Evolutionary conservation across 2,329 filamentous ascomycete genomes (phyloP).

Genomic region (Pleurostoma richardsiae): DNA sequence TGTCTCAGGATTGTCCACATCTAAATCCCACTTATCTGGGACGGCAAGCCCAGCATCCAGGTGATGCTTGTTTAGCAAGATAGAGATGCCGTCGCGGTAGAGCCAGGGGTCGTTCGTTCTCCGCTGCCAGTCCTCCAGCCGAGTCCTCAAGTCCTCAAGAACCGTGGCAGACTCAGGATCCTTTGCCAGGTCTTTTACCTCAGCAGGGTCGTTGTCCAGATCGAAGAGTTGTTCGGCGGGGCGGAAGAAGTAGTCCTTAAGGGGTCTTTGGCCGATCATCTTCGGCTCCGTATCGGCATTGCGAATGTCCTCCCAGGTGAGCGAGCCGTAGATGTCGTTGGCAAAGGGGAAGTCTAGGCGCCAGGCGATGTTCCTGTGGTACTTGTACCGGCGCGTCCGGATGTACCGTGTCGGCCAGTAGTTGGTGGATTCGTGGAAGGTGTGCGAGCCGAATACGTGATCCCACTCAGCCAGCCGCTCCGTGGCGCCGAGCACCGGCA

Average conservation of each 20-base stretch:
- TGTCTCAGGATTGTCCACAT: slow-evolving; percentile 7
- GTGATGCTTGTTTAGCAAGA: slow-evolving; percentile 9
- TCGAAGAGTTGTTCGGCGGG: slow-evolving; percentile 41
- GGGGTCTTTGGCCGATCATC: slow-evolving; percentile 31
- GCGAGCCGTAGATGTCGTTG: slow-evolving; percentile 35
- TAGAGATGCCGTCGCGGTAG: slow-evolving; percentile 18
- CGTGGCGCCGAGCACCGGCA: slow-evolving; percentile 23
- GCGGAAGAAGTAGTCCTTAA: slow-evolving; percentile 37
- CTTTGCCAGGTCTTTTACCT: slow-evolving; percentile 36
- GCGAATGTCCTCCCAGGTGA: slow-evolving; percentile 39
- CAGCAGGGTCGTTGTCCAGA: slow-evolving; percentile 35
- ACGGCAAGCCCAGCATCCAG: slow-evolving; percentile 17
- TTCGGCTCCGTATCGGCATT: slow-evolving; percentile 18
- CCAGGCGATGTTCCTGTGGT: slow-evolving; percentile 45
- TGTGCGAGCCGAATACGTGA: slow-evolving; percentile 45
- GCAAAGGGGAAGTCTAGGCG: slow-evolving; percentile 43
- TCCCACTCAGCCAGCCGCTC: slow-evolving; percentile 15
- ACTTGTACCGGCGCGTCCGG: slow-evolving; percentile 37
- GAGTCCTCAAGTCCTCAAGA: slow-evolving; percentile 22
- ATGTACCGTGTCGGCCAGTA: slow-evolving; percentile 45
- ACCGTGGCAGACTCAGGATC: slow-evolving; percentile 21
- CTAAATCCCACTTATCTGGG: slow-evolving; percentile 21
- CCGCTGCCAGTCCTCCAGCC: slow-evolving; percentile 21
- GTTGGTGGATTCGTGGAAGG: slow-evolving; percentile 44
- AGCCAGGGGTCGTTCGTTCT: slow-evolving; percentile 21